Evolutionary conservation across 116 monocot species (phyloP), one percentile per base, ranked within the genome.

Genomic region (Posidonia oceanica): DNA sequence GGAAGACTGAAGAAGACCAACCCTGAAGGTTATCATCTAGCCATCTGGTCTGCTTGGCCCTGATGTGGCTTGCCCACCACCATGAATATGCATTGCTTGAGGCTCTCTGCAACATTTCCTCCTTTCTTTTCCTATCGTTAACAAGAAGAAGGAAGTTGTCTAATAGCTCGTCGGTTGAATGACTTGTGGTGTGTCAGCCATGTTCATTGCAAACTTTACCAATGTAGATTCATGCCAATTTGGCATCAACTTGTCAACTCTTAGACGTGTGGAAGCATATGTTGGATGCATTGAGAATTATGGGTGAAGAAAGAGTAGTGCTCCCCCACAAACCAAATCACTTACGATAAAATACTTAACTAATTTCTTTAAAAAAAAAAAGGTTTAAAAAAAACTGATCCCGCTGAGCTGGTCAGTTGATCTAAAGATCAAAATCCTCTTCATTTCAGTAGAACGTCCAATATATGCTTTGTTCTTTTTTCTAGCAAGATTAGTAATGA

Each of bases 41-140:
- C 90, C 90, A 90, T 83, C 85, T 94, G 21, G 90, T 83, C 67
- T 94, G 94, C 75, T 83, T 94, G 58, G 90, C 80, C 44, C 90
- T 64, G 72, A 90, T 90, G 80, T 87, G 83, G 75, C 94, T 90
- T 23, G 87, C 90, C 94, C 85, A 90, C 94, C 90, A 94, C 94
- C 94, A 94, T 7, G 90, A 90, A 75, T 89, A 90, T 2, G 94
- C 90, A 59, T 90, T 94, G 83, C 87, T 88, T 21, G 90, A 83
- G 36, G 85, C 94, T 76, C 90, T 78, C 80, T 86, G 90, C 87
- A 90, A 66, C 94, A 94, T 94, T 73, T 68, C 56, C 66, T 39
- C 56, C 64, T 57, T 20, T 36, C 14, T 63, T 53, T 10, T 59
- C 13, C 69, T 68, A 37, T 10, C 22, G 51, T 67, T 12, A 21